Conservation (phyloP, 306 rosid species). For the Acacia melanoxylon region DNA sequence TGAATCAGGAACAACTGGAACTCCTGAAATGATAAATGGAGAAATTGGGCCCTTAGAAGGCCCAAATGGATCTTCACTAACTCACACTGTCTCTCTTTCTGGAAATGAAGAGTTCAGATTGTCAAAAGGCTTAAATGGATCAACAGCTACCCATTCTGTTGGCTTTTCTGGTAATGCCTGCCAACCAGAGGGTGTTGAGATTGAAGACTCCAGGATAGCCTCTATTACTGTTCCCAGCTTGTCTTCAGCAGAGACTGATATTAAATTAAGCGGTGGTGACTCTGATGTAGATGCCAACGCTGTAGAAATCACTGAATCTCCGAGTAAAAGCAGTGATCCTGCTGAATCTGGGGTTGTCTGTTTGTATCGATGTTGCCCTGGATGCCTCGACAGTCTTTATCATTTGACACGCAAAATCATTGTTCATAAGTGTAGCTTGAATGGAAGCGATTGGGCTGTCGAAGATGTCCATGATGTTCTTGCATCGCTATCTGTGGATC, state of each 20-base stretch:
- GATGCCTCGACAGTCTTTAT: slow-evolving; percentile 55
- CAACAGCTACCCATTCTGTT: slow-evolving; percentile 27
- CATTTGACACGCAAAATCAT: slow-evolving; percentile 49
- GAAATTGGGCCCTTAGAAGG: slow-evolving; percentile 32
- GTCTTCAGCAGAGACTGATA: slow-evolving; percentile 31
- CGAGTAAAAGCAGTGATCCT: slow-evolving; percentile 35
- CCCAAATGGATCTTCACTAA: slow-evolving; percentile 33
- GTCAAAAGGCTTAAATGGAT: slow-evolving; percentile 36
- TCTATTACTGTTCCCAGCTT: slow-evolving; percentile 27
- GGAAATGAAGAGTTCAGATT: slow-evolving; percentile 36
- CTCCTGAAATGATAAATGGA: slow-evolving; percentile 21
- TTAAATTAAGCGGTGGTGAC: slow-evolving; percentile 26
- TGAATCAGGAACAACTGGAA: slow-evolving; percentile 30
- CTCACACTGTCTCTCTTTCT: slow-evolving; percentile 29
- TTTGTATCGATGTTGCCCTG: slow-evolving; percentile 70
- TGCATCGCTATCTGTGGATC: slow-evolving; percentile 66
- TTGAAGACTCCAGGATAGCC: slow-evolving; percentile 23
- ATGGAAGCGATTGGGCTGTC: slow-evolving; percentile 44
- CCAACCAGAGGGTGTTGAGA: slow-evolving; percentile 34
- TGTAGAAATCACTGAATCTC: slow-evolving; percentile 31
- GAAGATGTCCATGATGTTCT: slow-evolving; percentile 83
- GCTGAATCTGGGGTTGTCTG: slow-evolving; percentile 50
- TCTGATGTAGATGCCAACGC: slow-evolving; percentile 30
- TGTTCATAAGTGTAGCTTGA: slow-evolving; percentile 36
- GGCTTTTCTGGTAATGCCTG: slow-evolving; percentile 31